Base-by-base conservation (phyloP, 768 basidiomycete species). In the Nidularia sp. region DNA sequence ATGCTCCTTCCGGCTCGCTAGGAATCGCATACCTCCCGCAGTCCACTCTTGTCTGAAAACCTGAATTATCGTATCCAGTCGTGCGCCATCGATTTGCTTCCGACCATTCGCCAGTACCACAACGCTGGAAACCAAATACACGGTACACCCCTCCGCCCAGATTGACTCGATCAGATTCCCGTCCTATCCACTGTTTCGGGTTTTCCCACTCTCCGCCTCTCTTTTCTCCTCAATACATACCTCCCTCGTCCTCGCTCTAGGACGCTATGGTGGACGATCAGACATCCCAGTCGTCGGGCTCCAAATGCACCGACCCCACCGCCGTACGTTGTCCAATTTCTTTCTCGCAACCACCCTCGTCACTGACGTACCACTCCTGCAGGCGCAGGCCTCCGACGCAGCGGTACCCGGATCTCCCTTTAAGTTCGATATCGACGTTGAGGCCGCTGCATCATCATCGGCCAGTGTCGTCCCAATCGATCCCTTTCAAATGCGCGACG, bases 401-500 rank as follows among this genome's bases (percentile, higher is more conserved):
- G 67, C 66, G 76, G 79, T 78, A 77, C 66, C 72, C 66, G 71
- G 75, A 71, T 63, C 68, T 52, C 56, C 60, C 54, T 62, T 69
- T 53, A 66, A 67, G 55, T 67, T 69, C 59, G 70, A 70, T 62
- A 61, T 67, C 51, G 76, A 78, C 61, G 59, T 80, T 29, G 84
- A 83, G 59, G 64, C 62, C 36, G 67, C 71, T 25, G 64, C 50
- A 34, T 66, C 71, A 22, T 18, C 18, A 29, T 64, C 44, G 12
- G 9, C 66, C 8, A 62, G 62, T 51, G 60, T 69, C 49, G 41
- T 69, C 48, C 63, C 63, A 9, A 57, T 69, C 22, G 90, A 93
- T 68, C 90, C 90, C 2, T 93, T 77, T 69, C 79, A 73, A 55
- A 74, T 92, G 60, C 78, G 79, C 50, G 74, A 68, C 54, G 85